phyloP scores from a whole-genome alignment of 176 grass and related monocot species.

The Cenchrus fungigraminus region DNA sequence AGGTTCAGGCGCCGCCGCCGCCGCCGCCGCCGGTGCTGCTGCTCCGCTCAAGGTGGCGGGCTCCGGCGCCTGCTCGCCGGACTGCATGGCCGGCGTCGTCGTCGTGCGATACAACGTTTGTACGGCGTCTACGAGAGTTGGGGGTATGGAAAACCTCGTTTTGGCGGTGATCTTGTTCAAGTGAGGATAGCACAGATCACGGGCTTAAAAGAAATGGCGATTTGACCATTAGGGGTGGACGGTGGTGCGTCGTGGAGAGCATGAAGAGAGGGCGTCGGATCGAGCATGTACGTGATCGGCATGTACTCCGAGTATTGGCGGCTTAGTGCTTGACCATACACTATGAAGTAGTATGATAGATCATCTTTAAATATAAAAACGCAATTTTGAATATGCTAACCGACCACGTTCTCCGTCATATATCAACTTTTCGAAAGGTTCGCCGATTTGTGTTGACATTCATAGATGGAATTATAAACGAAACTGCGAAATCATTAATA shows the following conservation, averaged over 20 bases:
- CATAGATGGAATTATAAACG: background rate
- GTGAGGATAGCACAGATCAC: background rate
- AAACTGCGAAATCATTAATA: background rate
- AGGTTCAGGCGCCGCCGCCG: background rate
- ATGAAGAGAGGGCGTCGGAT: slow-evolving; percentile 21
- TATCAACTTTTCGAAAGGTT: background rate
- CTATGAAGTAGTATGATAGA: background rate
- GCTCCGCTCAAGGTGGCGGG: background rate
- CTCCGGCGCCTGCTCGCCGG: background rate
- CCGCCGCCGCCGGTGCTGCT: background rate
- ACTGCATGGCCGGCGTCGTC: slow-evolving; percentile 34
- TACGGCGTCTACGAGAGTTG: background rate
- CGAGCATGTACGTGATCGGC: slow-evolving; percentile 28
- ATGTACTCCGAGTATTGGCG: slow-evolving; percentile 33
- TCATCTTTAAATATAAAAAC: background rate
- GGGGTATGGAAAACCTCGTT: background rate
- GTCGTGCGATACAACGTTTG: background rate
- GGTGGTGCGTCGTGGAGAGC: slow-evolving; percentile 40
- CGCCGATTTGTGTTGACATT: background rate
- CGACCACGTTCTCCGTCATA: background rate
- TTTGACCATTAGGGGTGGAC: slow-evolving; percentile 36
- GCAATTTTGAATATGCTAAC: background rate
- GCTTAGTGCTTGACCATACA: slow-evolving; percentile 50
- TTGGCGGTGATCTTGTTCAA: background rate
- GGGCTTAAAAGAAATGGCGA: slow-evolving; percentile 35